Evolutionary conservation across 1,139 yeast genomes (phyloP).

Genomic region (Hyphopichia fennica): DNA sequence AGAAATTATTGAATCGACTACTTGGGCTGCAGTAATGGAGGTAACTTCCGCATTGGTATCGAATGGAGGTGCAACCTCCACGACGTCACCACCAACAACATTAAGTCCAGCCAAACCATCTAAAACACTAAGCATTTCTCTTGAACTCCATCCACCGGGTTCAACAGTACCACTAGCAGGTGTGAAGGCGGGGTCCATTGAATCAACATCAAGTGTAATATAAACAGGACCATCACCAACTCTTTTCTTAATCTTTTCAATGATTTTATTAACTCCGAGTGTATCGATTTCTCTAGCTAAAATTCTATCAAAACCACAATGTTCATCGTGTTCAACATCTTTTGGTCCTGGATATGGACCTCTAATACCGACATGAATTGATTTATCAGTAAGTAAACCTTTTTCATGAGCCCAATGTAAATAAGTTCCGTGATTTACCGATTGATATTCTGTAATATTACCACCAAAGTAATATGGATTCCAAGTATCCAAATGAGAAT

Average conservation of each 20-base stretch:
- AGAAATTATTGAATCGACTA: constrained; percentile 10
- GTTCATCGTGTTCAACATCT: constrained; percentile 12
- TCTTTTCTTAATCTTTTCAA: constrained; percentile 11
- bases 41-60: constrained; percentile 13
- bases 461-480: constrained; percentile 13
- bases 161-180: constrained; percentile 16
- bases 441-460: constrained; percentile 11
- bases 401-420: constrained; percentile 16
- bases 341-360: constrained; percentile 30
- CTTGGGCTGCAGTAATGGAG: constrained; percentile 13
- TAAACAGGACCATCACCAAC: constrained; percentile 11
- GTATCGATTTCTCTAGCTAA: constrained; percentile 14
- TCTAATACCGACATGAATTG: constrained; percentile 37
- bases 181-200: constrained; percentile 13
- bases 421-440: constrained; percentile 15
- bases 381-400: constrained; percentile 12
- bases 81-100: constrained; percentile 15
- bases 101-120: constrained; percentile 14
- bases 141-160: constrained; percentile 15
- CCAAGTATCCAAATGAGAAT: constrained; percentile 17
- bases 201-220: constrained; percentile 14
- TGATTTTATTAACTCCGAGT: constrained; percentile 13
- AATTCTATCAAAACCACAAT: constrained; percentile 13
- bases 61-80: constrained; percentile 14
- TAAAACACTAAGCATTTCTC: constrained; percentile 12